A percentile compares a stretch with the other conserved stretches of the same genome.
Evolutionary conservation across 2,329 filamentous ascomycete genomes (phyloP).

Genomic region (Pyrenophora graminea): DNA sequence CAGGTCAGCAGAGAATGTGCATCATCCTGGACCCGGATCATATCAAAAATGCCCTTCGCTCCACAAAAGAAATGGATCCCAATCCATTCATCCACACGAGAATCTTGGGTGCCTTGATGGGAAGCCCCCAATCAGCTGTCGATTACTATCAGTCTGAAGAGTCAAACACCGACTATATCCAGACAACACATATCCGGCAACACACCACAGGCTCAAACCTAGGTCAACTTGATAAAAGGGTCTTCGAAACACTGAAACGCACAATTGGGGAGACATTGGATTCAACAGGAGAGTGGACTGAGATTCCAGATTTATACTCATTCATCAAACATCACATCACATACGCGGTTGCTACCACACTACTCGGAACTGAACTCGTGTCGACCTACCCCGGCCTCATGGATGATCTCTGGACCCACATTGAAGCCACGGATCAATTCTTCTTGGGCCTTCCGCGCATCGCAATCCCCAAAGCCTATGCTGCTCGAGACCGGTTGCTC

Average conservation of each 20-base stretch:
- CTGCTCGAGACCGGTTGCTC: constrained; percentile 20
- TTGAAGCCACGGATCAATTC: constrained; percentile 19
- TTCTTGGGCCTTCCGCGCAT: constrained; percentile 20
- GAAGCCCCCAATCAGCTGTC: constrained; percentile 18
- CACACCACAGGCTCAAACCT: constrained; percentile 14
- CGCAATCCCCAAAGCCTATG: constrained; percentile 12
- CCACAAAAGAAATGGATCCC: constrained; percentile 17
- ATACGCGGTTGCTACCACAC: constrained; percentile 4
- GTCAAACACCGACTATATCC: constrained; percentile 14
- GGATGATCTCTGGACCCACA: constrained; percentile 21
- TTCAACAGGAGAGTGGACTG: constrained; percentile 6
- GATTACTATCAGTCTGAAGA: constrained; percentile 17
- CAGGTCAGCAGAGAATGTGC: constrained; percentile 20
- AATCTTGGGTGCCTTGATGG: constrained; percentile 22
- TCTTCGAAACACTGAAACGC: constrained; percentile 11
- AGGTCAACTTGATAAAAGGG: constrained; percentile 9
- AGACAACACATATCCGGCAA: constrained; percentile 18
- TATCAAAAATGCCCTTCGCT: constrained; percentile 14
- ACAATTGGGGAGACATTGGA: constrained; percentile 8
- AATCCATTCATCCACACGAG: constrained; percentile 20
- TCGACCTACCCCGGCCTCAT: constrained; percentile 12
- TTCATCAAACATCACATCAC: constrained; percentile 18
- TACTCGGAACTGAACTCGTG: constrained; percentile 16
- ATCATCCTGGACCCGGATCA: constrained; percentile 19
- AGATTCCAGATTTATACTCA: constrained; percentile 16